These are phyloP conservation scores for Triangularia verruculosa DNA, from an alignment of 2,329 filamentous ascomycete genomes.

Conservation along the genomic window DNA sequence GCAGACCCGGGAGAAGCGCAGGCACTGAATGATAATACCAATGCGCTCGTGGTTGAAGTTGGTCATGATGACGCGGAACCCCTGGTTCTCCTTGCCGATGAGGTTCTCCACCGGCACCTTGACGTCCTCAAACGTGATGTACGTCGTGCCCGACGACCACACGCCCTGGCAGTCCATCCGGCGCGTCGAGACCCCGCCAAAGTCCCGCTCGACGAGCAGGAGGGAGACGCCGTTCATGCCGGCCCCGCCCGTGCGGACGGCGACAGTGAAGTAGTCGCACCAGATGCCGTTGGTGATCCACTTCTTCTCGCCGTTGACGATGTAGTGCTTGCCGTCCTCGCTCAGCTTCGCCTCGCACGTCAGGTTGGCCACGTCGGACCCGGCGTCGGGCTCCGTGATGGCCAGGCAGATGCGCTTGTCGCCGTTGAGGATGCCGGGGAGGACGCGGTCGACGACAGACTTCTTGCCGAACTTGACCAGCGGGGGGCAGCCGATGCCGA, in stretches of 20 bases:
- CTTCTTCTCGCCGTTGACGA: slow-evolving; percentile 99
- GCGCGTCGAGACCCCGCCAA: slow-evolving; percentile 83
- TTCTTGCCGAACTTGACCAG: slow-evolving; percentile 89
- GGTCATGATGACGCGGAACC: slow-evolving; percentile 99
- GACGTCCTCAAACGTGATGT: slow-evolving; percentile 97
- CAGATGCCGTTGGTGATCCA: slow-evolving; percentile 99
- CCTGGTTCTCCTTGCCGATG: slow-evolving; percentile 95
- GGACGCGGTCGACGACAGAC: slow-evolving; percentile 77
- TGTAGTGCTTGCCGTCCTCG: slow-evolving; percentile 97
- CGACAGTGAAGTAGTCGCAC: slow-evolving; percentile 96
- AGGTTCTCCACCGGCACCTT: slow-evolving; percentile 99
- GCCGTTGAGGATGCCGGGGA: slow-evolving; percentile 82
- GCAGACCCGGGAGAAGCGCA: slow-evolving; percentile 94
- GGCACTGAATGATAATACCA: slow-evolving; percentile 95
- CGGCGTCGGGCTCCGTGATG: slow-evolving; percentile 95
- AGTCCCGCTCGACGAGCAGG: slow-evolving; percentile 83
- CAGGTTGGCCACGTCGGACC: slow-evolving; percentile 90
- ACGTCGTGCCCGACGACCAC: slow-evolving; percentile 92
- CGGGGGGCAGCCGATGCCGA: slow-evolving; percentile 89
- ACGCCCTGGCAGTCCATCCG: slow-evolving; percentile 99
- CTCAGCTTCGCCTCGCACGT: slow-evolving; percentile 93
- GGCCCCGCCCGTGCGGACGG: slow-evolving; percentile 80
- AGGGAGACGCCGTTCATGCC: slow-evolving; percentile 94
- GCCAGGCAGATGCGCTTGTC: slow-evolving; percentile 97
- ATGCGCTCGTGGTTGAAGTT: slow-evolving; percentile 99